Conservation (phyloP, 2,329 filamentous ascomycete genomes). For the Ascochyta koolunga region DNA sequence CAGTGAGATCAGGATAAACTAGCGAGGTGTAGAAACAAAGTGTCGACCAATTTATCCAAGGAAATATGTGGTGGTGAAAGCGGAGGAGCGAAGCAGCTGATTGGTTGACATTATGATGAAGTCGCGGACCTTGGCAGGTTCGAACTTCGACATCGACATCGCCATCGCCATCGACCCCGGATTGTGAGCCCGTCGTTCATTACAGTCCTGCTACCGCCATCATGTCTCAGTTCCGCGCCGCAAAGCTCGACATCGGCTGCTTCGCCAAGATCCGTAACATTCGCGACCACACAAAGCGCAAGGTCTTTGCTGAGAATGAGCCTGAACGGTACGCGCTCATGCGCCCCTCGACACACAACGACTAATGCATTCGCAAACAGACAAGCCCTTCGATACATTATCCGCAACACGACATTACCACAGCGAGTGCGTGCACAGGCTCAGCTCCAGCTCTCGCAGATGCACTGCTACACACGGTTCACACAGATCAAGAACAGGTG, state of each 20-base stretch:
- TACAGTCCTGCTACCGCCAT: constrained; percentile 27
- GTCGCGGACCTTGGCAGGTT: constrained; percentile 18
- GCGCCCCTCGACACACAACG: background rate
- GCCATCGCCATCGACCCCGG: constrained; percentile 3
- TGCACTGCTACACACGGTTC: constrained; percentile 93
- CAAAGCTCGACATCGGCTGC: constrained; percentile 87
- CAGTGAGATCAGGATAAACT: background rate
- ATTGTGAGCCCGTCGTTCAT: constrained; percentile 10
- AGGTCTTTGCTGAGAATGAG: constrained; percentile 86
- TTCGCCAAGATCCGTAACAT: constrained; percentile 86
- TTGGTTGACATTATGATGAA: constrained; percentile 16
- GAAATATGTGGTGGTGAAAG: background rate
- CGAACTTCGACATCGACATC: constrained; percentile 11
- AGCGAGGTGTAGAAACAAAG: background rate
- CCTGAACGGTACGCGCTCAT: constrained; percentile 73
- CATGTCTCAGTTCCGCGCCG: constrained; percentile 78
- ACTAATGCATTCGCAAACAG: constrained; percentile 53
- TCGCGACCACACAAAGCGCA: constrained; percentile 95
- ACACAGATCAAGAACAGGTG: constrained; percentile 96
- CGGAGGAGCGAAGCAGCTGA: constrained; percentile 10
- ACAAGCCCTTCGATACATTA: constrained; percentile 82
- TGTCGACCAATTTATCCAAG: background rate
- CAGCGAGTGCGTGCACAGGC: constrained; percentile 84
- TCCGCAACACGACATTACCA: constrained; percentile 88
- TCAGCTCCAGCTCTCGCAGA: constrained; percentile 89